Evolutionary conservation across 2,329 filamentous ascomycete genomes (phyloP), one percentile per base, ranked within the genome.

Genomic region (Rhynchosporium agropyri): DNA sequence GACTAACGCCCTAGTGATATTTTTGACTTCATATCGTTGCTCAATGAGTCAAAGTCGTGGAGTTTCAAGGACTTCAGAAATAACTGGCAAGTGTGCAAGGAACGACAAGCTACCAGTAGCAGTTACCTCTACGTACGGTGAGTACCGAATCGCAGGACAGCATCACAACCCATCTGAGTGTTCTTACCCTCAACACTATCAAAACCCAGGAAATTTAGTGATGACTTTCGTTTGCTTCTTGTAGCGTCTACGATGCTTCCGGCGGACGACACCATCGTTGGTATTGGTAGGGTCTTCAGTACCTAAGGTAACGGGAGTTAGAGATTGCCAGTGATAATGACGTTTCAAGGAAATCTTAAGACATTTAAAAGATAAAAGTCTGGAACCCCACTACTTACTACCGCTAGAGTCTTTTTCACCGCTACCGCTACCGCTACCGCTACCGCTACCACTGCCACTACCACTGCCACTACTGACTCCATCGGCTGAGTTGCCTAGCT

Each of bases 241-340:
- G 46, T 60, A 48, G 28, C 57, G 57, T 60, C 57, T 51, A 38
- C 45, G 43, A 13, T 58, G 55, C 42, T 43, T 50, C 13, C 57
- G 46, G 46, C 57, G 57, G 26, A 51, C 48, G 13, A 60, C 36
- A 15, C 26, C 33, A 38, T 45, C 54, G 3, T 49, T 12, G 26
- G 55, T 4, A 20, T 58, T 43, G 45, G 42, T 29, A 46, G 46
- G 29, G 28, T 60, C 38, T 28, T 51, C 57, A 36, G 57, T 60
- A 26, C 33, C 33, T 36, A 36, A 36, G 33, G 33, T 36, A 36
- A 36, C 6, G 33, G 33, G 33, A 36, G 9, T 36, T 10, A 36
- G 33, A 1, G 33, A 36, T 36, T 36, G 33, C 33, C 33, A 36
- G 33, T 6, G 33, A 36, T 36, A 5, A 36, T 36, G 33, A 36